phyloP scores from a whole-genome alignment of 179 eudicot species.

The Amaranthus tricolor region DNA sequence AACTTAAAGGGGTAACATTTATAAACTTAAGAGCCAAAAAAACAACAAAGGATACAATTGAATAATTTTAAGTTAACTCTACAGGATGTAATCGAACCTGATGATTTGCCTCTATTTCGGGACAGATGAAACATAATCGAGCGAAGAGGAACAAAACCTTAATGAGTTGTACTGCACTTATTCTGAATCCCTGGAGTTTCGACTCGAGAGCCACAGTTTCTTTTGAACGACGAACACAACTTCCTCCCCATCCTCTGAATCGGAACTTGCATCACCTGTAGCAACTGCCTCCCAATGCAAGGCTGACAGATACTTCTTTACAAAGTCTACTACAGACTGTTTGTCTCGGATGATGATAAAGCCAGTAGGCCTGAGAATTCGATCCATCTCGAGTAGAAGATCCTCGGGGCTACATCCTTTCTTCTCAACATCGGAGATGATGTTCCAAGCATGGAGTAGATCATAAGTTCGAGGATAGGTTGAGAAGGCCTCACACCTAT shows the following conservation, averaged over 20 bases:
- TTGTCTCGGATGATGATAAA: conserved; percentile 78
- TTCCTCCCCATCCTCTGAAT: conserved; percentile 39
- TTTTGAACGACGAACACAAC: conserved; percentile 66
- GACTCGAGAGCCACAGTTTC: conserved; percentile 81
- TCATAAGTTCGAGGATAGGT: conserved; percentile 97
- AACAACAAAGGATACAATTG: background rate
- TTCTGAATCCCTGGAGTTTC: conserved; percentile 59
- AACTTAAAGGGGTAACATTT: conserved; percentile 20
- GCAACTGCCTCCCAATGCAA: conserved; percentile 91
- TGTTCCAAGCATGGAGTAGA: conserved; percentile 93
- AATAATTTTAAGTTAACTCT: conserved; percentile 19
- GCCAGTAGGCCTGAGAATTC: conserved; percentile 91
- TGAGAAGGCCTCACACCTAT: conserved; percentile 97
- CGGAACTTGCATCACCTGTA: conserved; percentile 51
- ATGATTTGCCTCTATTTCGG: conserved; percentile 9
- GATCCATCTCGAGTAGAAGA: conserved; percentile 90
- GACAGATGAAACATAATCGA: conserved; percentile 6
- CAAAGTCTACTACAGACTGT: conserved; percentile 56
- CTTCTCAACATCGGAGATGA: conserved; percentile 75
- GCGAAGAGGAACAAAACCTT: conserved; percentile 10
- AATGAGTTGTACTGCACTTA: conserved; percentile 20
- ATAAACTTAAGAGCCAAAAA: conserved; percentile 10
- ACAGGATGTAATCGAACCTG: conserved; percentile 15
- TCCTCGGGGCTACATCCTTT: conserved; percentile 93
- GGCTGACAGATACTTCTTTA: conserved; percentile 74